A percentile compares a stretch with the other conserved stretches of the same genome.
Evolutionary conservation across 257 asterid species (phyloP).

Genomic region (Capsicum pubescens): DNA sequence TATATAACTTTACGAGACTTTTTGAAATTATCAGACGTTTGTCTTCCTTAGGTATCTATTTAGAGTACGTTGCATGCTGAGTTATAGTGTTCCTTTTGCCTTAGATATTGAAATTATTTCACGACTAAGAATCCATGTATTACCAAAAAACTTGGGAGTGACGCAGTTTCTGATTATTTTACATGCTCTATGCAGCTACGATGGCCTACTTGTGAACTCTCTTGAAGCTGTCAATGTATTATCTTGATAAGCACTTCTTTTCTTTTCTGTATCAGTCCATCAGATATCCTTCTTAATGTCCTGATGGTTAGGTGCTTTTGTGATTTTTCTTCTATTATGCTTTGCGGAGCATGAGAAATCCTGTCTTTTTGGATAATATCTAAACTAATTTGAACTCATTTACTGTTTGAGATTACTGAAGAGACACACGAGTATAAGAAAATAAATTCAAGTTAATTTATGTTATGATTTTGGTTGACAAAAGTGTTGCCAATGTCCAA

Average conservation of each 20-base stretch:
- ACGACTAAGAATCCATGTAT: conserved; percentile 21
- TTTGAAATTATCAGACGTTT: background rate
- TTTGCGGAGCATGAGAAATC: background rate
- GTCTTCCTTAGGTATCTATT: background rate
- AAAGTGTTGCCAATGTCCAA: background rate
- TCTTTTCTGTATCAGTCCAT: background rate
- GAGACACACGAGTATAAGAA: background rate
- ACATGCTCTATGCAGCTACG: conserved; percentile 64
- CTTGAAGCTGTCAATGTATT: conserved; percentile 63
- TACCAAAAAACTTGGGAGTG: conserved; percentile 20
- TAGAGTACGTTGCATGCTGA: background rate
- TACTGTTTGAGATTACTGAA: conserved; percentile 5
- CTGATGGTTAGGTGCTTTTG: background rate
- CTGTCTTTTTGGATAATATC: conserved; percentile 16
- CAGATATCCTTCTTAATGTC: background rate
- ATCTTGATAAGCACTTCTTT: conserved; percentile 59
- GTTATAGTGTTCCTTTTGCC: conserved; percentile 1
- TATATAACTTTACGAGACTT: background rate
- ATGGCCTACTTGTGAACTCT: conserved; percentile 84
- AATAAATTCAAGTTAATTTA: background rate
- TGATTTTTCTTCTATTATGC: background rate
- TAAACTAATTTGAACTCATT: background rate
- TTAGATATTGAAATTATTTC: background rate
- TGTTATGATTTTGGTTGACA: conserved; percentile 4
- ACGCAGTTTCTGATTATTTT: conserved; percentile 14